phyloP scores from a whole-genome alignment of 768 basidiomycete genomes.

The Mycena pura region DNA sequence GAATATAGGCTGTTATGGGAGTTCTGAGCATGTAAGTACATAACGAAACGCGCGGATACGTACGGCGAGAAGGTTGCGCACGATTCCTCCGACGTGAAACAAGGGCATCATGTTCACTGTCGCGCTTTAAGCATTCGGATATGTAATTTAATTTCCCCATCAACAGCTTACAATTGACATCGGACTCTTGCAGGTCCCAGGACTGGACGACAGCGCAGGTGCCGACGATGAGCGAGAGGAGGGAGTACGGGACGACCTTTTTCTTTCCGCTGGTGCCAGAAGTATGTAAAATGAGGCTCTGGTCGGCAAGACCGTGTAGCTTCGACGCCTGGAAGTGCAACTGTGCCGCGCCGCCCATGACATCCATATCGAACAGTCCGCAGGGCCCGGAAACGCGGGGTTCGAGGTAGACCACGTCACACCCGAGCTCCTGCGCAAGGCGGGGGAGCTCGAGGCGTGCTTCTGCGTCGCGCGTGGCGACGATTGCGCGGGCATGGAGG shows the following conservation, averaged over 20 bases:
- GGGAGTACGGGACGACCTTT: constrained; percentile 54
- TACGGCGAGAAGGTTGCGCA: constrained; percentile 59
- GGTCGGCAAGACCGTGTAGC: constrained; percentile 49
- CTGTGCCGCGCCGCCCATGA: constrained; percentile 30
- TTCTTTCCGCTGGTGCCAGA: constrained; percentile 65
- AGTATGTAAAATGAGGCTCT: constrained; percentile 63
- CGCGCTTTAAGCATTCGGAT: not conserved
- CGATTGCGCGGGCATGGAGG: constrained; percentile 46
- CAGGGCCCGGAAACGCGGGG: constrained; percentile 41
- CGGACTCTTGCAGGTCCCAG: constrained; percentile 45
- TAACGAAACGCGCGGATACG: no score
- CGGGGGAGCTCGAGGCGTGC: constrained; percentile 44
- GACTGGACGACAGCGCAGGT: constrained; percentile 51
- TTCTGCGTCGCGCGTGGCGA: constrained; percentile 48
- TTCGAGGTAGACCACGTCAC: constrained; percentile 47
- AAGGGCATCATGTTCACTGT: constrained; percentile 60
- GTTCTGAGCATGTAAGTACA: not conserved
- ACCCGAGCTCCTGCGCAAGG: constrained; percentile 43
- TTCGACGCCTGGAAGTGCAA: constrained; percentile 32
- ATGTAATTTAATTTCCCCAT: not conserved
- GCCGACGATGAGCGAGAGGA: constrained; percentile 50
- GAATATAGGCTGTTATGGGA: constrained; percentile 45
- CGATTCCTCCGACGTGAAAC: constrained; percentile 67
- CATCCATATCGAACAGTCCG: constrained; percentile 48
- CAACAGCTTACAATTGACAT: constrained; percentile 52